Base-by-base conservation (phyloP, 768 basidiomycete genomes). In the Boletus rufocinnamomeus region DNA sequence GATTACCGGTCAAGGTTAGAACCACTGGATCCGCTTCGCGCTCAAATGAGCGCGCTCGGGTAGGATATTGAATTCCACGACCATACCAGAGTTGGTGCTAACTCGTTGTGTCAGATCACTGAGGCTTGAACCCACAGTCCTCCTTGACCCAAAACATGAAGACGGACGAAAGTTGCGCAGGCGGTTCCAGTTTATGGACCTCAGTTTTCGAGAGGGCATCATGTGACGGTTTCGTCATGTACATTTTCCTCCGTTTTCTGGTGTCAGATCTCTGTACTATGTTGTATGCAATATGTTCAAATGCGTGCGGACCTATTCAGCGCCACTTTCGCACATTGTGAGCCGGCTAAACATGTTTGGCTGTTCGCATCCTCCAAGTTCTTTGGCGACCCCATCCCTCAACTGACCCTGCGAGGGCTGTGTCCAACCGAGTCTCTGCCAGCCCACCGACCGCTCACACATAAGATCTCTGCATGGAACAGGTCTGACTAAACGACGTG, bases 381-480 rank as follows among this genome's bases (percentile, higher is more conserved):
- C 57, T 59, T 66, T 61, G 59, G 52, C 56, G 56, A 68, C 70
- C 23, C 41, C 60, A 48, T 27, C 37, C 51, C 25, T 37, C 35
- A 27, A 27, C 23, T n/a, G 50, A 38, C 59, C 61, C 43, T 47
- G 53, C 43, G 45, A 58, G 62, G 47, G 54, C 46, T 21, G 63
- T 49, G 60, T 50, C 50, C 28, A 41, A 51, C 46, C 17, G 43
- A 61, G 7, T 53, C 27, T 52, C 30, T 34, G 35, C 43, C 43
- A 45, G 58, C 48, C 19, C 21, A 25, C 30, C 41, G 14, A 35
- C 32, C 44, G 44, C 10, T 30, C 50, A 9, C 30, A 34, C 52
- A 28, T 34, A 50, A 41, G 13, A 27, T 43, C 35, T 56, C 65
- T 74, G 64, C 60, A 72, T 72, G 71, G 73, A 61, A 72, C 59